phyloP scores from a whole-genome alignment of 2,329 filamentous ascomycete genomes.

The Alternaria sp. region DNA sequence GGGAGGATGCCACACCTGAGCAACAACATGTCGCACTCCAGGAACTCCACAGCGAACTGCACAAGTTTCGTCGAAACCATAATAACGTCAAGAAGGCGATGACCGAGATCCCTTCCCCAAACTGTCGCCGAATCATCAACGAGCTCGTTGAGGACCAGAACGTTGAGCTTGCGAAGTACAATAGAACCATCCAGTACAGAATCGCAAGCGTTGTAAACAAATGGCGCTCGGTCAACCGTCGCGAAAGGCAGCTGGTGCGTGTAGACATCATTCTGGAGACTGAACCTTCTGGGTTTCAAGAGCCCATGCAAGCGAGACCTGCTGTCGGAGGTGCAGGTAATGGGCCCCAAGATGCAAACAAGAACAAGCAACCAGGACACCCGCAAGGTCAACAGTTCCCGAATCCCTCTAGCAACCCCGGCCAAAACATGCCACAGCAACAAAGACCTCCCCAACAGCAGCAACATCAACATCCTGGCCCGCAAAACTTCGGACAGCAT shows the following conservation, averaged over 20 bases:
- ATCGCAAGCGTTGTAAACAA: constrained; percentile 38
- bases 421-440: constrained; percentile 14
- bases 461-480: neutral
- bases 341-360: constrained; percentile 9
- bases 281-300: constrained; percentile 25
- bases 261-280: constrained; percentile 42
- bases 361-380: constrained; percentile 6
- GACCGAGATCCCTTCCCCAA: constrained; percentile 34
- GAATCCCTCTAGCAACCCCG: neutral
- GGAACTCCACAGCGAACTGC: constrained; percentile 31
- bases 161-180: constrained; percentile 24
- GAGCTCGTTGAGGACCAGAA: constrained; percentile 40
- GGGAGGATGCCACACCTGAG: constrained; percentile 35
- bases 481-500: neutral
- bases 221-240: constrained; percentile 23
- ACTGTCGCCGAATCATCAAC: constrained; percentile 32
- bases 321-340: neutral
- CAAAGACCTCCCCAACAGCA: constrained; percentile 6
- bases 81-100: constrained; percentile 26
- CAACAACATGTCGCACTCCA: constrained; percentile 28
- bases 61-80: constrained; percentile 28
- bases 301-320: constrained; percentile 8
- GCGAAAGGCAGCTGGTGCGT: constrained; percentile 22
- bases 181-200: constrained; percentile 32
- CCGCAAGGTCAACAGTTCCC: constrained; percentile 6